These are phyloP conservation scores for Lactarius evosmus DNA, from an alignment of 768 basidiomycete genomes.

Conservation along the genomic window DNA sequence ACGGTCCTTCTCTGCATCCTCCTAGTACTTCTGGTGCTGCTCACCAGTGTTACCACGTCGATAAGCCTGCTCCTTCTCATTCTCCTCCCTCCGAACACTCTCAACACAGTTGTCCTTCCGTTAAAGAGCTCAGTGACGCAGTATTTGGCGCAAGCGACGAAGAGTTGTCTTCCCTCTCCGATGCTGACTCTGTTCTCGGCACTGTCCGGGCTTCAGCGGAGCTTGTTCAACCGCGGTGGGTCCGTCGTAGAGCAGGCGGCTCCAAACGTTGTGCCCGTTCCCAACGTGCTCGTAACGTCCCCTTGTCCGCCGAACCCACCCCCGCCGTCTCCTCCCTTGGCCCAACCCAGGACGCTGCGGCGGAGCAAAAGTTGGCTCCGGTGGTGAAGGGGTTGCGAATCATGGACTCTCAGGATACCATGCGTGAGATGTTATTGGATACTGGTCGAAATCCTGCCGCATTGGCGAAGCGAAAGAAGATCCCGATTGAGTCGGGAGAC, in stretches of 20 bases:
- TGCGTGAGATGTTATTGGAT: constrained; percentile 1
- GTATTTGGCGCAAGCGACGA: constrained; percentile 31
- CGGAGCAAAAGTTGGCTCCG: constrained; percentile 28
- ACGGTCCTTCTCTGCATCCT: constrained; percentile 22
- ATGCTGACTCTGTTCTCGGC: constrained; percentile 29
- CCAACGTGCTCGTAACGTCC: constrained; percentile 16
- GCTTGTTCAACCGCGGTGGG: constrained; percentile 16
- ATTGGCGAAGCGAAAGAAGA: constrained; percentile 10
- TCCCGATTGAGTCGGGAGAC: constrained; percentile 15
- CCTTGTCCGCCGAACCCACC: constrained; percentile 9
- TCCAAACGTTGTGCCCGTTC: constrained; percentile 1
- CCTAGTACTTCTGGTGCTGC: constrained; percentile 24
- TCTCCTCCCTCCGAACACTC: constrained; percentile 25
- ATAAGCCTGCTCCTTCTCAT: constrained; percentile 17
- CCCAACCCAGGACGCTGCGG: constrained; percentile 19
- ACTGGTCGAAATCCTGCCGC: not conserved
- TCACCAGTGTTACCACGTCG: constrained; percentile 17
- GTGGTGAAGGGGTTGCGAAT: constrained; percentile 24
- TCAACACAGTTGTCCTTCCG: constrained; percentile 16
- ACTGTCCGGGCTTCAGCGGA: constrained; percentile 13
- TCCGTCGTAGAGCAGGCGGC: constrained; percentile 1
- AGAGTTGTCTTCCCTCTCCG: constrained; percentile 37
- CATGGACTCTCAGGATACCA: constrained; percentile 22
- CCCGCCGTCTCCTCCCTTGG: not conserved
- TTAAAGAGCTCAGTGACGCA: constrained; percentile 23